Base-by-base conservation (phyloP, 1,139 yeast species). In the Yamadazyma songkhlaensis region DNA sequence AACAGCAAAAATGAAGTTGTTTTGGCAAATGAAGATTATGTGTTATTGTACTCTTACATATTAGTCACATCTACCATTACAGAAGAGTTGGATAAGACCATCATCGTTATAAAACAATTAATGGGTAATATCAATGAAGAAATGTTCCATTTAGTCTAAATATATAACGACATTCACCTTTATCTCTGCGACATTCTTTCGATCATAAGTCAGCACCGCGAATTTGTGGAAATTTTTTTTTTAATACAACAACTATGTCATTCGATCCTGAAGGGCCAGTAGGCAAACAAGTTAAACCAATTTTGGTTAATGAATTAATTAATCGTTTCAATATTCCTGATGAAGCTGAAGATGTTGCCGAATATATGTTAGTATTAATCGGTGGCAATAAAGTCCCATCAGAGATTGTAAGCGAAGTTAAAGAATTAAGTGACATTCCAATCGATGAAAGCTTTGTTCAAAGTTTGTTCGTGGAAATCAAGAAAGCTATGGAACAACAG, bases 311-410 rank as follows among this genome's bases (percentile, higher is more conserved):
- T 31, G 76, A 71, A 49, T 55, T 71, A 39, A 56, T 55, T 35
- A 62, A 55, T 39, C 59, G 67, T 39, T 70, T 51, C 42, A 46
- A 42, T 32, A 55, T 61, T 15, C 57, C 57, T 6, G 95, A 84
- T 43, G 95, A 87, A 55, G 80, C 87, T 24, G 78, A 70, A 32
- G 88, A 84, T 54, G 84, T 85, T 29, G 87, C 96, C 11, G 95
- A 88, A 55, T 88, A 79, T 55, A 79, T 88, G 43, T 74, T 82
- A 15, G 74, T 85, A 40, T 69, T 87, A 64, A 80, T 87, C 41
- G 80, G 84, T 21, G 85, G 85, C 51, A 79, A 82, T 48, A 82
- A 85, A 54, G 63, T 80, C 5, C 74, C 81, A 9, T 71, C 67
- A 8, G 87, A 84, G 45, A 83, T 87, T 32, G 72, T 78, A 6